These are phyloP conservation scores for Sedum album DNA, from an alignment of 164 flowering plant genomes.

Conservation along the genomic window DNA sequence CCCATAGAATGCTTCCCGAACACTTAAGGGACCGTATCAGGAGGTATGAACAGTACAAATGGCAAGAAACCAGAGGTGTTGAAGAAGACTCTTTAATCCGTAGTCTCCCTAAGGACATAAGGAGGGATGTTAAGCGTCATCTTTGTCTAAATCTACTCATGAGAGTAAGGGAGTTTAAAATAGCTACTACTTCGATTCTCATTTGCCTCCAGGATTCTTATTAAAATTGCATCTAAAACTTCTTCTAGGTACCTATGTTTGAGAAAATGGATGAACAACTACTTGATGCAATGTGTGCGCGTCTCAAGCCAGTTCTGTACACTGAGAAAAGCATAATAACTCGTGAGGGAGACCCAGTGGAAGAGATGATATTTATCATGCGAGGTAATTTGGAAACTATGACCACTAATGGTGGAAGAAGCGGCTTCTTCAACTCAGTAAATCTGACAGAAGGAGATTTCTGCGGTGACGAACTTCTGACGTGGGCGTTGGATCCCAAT, in stretches of 20 bases:
- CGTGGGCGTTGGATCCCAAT: slow-evolving; percentile 76
- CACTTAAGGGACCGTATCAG: slow-evolving; percentile 27
- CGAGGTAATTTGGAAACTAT: slow-evolving; percentile 45
- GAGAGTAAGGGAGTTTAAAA: slow-evolving; percentile 22
- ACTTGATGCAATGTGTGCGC: slow-evolving; percentile 67
- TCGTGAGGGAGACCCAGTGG: slow-evolving; percentile 79
- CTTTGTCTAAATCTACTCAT: slow-evolving; percentile 27
- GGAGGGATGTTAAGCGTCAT: slow-evolving; percentile 36
- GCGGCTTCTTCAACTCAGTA: slow-evolving; percentile 30
- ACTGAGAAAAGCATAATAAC: slow-evolving; percentile 48
- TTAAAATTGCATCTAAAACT: not conserved
- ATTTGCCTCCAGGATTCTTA: not conserved
- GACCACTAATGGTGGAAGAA: slow-evolving; percentile 13
- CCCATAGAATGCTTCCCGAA: slow-evolving; percentile 35
- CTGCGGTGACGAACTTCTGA: slow-evolving; percentile 70
- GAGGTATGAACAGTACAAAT: slow-evolving; percentile 35
- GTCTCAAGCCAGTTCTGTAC: slow-evolving; percentile 68
- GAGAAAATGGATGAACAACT: slow-evolving; percentile 68
- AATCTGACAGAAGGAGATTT: slow-evolving; percentile 61
- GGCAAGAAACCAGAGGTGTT: slow-evolving; percentile 46
- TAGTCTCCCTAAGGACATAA: slow-evolving; percentile 35
- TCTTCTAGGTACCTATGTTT: slow-evolving; percentile 42
- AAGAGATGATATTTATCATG: slow-evolving; percentile 76
- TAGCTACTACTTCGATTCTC: not conserved
- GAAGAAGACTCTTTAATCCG: slow-evolving; percentile 27